phyloP scores from a whole-genome alignment of 2,329 filamentous ascomycete species.

The Monilinia polystroma region DNA sequence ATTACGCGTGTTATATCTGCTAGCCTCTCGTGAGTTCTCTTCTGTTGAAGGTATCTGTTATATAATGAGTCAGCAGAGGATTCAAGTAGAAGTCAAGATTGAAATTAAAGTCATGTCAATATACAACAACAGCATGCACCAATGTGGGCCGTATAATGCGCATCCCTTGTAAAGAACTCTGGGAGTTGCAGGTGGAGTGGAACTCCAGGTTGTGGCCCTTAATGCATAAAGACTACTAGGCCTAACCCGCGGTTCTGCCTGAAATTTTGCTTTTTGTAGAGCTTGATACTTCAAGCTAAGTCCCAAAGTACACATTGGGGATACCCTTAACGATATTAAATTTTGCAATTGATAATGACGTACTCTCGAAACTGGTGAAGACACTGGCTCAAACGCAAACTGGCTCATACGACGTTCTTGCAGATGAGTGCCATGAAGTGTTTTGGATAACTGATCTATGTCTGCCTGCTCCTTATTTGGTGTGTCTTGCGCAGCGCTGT shows the following conservation, averaged over 20 bases:
- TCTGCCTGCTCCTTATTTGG: constrained; percentile 30
- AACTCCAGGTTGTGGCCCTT: constrained; percentile 29
- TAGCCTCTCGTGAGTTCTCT: constrained; percentile 56
- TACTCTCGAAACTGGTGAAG: constrained; percentile 80
- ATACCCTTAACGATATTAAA: neutral
- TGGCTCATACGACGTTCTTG: constrained; percentile 82
- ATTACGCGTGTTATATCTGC: constrained; percentile 62
- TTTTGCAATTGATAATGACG: constrained; percentile 44
- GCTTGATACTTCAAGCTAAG: constrained; percentile 11
- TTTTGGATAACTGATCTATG: constrained; percentile 57
- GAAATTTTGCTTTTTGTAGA: constrained; percentile 21
- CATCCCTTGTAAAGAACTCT: constrained; percentile 24
- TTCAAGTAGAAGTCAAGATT: constrained; percentile 6
- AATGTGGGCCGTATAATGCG: constrained; percentile 26
- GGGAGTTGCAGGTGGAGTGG: constrained; percentile 30
- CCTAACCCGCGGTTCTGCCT: constrained; percentile 25
- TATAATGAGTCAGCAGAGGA: constrained; percentile 27
- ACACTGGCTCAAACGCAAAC: constrained; percentile 88
- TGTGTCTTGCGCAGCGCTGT: constrained; percentile 30
- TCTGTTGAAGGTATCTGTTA: constrained; percentile 60
- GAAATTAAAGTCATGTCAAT: constrained; percentile 20
- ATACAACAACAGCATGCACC: constrained; percentile 24
- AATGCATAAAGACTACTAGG: constrained; percentile 26
- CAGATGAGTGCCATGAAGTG: constrained; percentile 70
- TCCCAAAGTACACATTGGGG: constrained; percentile 1